Evolutionary conservation across 441 rosid species (phyloP).

Genomic region (Arabidopsis hybrid): DNA sequence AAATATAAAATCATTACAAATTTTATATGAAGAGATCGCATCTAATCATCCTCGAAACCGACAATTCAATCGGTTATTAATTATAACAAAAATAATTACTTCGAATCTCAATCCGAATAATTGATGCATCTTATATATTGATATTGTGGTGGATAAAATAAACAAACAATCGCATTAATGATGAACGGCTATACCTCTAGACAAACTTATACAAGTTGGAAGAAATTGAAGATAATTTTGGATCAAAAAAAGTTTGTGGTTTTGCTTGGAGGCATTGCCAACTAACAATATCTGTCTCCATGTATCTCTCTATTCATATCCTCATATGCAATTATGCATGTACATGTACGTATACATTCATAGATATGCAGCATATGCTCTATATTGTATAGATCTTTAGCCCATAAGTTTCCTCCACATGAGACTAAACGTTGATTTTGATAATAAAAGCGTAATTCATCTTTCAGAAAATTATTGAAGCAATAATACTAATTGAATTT

Average conservation of each 20-base stretch:
- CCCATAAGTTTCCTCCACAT: too few relatives aligned
- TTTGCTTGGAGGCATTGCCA: conserved; percentile 55
- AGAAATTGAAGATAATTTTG: conserved; percentile 17
- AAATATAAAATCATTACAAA: conserved; percentile 9
- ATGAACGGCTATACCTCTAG: conserved; percentile 15
- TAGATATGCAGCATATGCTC: not conserved
- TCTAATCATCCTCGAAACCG: conserved; percentile 28
- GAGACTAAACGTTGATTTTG: too few relatives aligned
- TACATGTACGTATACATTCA: conserved; percentile 1
- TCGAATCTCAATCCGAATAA: conserved; percentile 19
- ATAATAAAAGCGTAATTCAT: too few relatives aligned
- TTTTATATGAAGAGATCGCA: conserved; percentile 15
- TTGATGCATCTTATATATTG: conserved; percentile 30
- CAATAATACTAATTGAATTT: too few relatives aligned
- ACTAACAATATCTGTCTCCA: conserved; percentile 45
- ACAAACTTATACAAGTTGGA: conserved; percentile 41
- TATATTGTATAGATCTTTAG: not conserved
- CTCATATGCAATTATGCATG: conserved; percentile 33
- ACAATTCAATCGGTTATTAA: conserved; percentile 10
- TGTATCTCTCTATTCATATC: conserved; percentile 8
- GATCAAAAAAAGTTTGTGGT: conserved; percentile 41
- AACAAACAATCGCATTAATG: conserved; percentile 34
- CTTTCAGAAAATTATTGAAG: too few relatives aligned
- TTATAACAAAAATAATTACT: not conserved
- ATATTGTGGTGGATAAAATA: conserved; percentile 26